phyloP scores from a whole-genome alignment of 345 rosid genomes.

The Eutrema yunnanense region DNA sequence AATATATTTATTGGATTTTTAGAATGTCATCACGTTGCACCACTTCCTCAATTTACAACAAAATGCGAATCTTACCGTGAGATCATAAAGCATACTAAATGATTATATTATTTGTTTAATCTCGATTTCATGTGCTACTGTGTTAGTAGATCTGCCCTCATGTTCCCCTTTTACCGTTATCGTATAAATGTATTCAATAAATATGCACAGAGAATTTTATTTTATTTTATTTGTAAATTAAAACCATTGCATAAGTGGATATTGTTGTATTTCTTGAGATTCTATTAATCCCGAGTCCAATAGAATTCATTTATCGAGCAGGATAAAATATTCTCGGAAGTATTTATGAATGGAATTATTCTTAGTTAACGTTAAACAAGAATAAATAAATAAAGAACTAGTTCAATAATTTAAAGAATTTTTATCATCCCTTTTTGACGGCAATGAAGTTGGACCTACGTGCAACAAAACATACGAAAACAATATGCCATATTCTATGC shows the following conservation, averaged over 20 bases:
- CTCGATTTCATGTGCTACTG: constrained; percentile 16
- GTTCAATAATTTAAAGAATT: neutral
- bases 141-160: constrained; percentile 11
- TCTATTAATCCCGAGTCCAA: neutral
- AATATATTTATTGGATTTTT: neutral
- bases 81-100: neutral
- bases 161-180: constrained; percentile 1
- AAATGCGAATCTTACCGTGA: constrained; percentile 15
- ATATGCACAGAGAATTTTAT: neutral
- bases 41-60: constrained; percentile 9
- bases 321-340: neutral
- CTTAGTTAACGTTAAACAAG: neutral
- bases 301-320: neutral
- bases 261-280: neutral
- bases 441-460: constrained; percentile 12
- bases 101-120: neutral
- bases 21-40: constrained; percentile 26
- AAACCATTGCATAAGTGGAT: neutral
- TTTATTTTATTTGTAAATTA: neutral
- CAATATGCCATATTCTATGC: neutral
- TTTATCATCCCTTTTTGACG: neutral
- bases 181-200: neutral
- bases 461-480: neutral
- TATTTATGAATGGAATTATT: neutral
- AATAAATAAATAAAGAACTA: neutral